Conservation (phyloP, 257 asterid genomes). For the Solanum corneliomulleri region DNA sequence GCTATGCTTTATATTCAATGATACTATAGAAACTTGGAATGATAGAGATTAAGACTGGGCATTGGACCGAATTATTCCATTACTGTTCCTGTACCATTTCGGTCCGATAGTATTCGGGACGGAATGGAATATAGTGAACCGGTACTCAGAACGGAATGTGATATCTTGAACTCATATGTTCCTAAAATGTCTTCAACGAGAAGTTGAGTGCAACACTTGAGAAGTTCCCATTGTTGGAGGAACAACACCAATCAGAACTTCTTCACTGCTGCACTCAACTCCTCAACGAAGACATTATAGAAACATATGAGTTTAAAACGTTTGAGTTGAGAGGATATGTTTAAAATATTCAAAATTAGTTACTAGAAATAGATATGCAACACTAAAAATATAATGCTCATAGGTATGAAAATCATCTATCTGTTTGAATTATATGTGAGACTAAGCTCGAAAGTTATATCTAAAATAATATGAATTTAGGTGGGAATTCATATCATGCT, state of each 20-base stretch:
- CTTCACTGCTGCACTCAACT: conserved; percentile 13
- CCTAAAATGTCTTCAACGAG: neutral
- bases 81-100: too few relatives aligned
- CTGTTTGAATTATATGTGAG: too few relatives aligned
- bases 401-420: too few relatives aligned
- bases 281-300: neutral
- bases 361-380: neutral
- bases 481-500: too few relatives aligned
- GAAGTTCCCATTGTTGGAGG: conserved; percentile 29
- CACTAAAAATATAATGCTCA: neutral
- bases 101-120: too few relatives aligned
- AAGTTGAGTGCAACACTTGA: conserved; percentile 14
- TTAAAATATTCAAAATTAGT: neutral
- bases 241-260: conserved; percentile 1
- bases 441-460: too few relatives aligned
- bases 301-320: conserved; percentile 15
- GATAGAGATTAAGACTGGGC: too few relatives aligned
- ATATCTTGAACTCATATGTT: neutral
- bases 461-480: too few relatives aligned
- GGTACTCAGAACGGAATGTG: too few relatives aligned
- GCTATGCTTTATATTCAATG: too few relatives aligned
- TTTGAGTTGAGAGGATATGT: conserved; percentile 27
- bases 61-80: accelerated
- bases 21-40: neutral
- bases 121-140: too few relatives aligned